Evolutionary conservation across 371 early-diverging fungal species (phyloP).

Genomic region (Syncephalis plumigaleata): DNA sequence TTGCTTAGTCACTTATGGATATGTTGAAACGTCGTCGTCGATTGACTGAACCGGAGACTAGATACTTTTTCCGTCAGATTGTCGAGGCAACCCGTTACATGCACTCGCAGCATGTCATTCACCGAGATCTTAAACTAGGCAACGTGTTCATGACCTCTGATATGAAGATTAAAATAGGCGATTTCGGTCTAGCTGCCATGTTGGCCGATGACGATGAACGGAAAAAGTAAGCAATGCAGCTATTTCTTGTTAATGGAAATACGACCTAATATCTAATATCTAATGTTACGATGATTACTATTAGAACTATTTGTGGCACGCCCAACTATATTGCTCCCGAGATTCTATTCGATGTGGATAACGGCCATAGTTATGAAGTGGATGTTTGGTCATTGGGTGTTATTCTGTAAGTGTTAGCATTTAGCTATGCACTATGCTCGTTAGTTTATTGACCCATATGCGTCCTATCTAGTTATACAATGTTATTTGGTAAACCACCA

Average conservation of each 20-base stretch:
- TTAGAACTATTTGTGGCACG: slow-evolving; percentile 93
- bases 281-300: too few relatives aligned
- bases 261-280: too few relatives aligned
- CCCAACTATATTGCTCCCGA: slow-evolving; percentile 99
- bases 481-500: slow-evolving; percentile 90
- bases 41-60: slow-evolving; percentile 24
- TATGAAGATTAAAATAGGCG: slow-evolving; percentile 87
- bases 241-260: too few relatives aligned
- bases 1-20: slow-evolving; percentile 66
- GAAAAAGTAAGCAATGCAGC: slow-evolving; percentile 68
- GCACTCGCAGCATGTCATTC: slow-evolving; percentile 81
- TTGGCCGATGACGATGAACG: slow-evolving; percentile 56
- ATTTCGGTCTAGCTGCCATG: slow-evolving; percentile 91
- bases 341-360: slow-evolving; percentile 62
- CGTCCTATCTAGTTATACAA: slow-evolving; percentile 79
- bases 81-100: slow-evolving; percentile 77
- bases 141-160: slow-evolving; percentile 86
- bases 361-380: slow-evolving; percentile 91
- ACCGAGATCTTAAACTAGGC: slow-evolving; percentile 95
- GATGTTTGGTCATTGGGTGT: slow-evolving; percentile 98
- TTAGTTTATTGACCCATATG: too few relatives aligned
- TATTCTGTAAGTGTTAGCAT: slow-evolving; percentile 44
- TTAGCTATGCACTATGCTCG: too few relatives aligned
- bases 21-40: slow-evolving; percentile 39
- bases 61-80: slow-evolving; percentile 59